These are phyloP conservation scores for Chalciporus piperatoides DNA, from an alignment of 1,284 basidiomycete species.

Conservation along the genomic window DNA sequence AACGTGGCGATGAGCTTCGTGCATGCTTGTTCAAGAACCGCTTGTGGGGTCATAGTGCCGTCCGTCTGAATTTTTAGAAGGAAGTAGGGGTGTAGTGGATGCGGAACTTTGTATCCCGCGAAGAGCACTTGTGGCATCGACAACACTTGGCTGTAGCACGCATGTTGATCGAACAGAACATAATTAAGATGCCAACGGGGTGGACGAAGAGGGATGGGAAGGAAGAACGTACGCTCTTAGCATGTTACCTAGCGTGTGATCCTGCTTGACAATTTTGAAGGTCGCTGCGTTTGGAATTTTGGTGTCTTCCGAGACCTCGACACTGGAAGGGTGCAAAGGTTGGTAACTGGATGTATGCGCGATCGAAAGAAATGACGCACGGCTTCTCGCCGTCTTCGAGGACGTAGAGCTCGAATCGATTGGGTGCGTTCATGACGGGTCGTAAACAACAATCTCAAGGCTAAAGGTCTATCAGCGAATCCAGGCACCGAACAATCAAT, in stretches of 20 bases:
- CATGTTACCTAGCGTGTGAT: slow-evolving; percentile 97
- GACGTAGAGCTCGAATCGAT: slow-evolving; percentile 88
- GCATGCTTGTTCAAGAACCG: slow-evolving; percentile 82
- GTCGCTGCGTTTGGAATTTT: slow-evolving; percentile 98
- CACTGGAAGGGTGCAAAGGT: slow-evolving; percentile 42
- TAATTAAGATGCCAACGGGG: background rate
- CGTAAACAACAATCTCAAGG: background rate
- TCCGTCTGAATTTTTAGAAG: slow-evolving; percentile 95
- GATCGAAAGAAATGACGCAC: slow-evolving; percentile 48
- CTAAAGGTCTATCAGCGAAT: background rate
- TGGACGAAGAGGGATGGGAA: background rate
- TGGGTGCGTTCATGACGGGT: slow-evolving; percentile 82
- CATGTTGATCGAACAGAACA: slow-evolving; percentile 8
- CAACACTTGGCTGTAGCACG: slow-evolving; percentile 71
- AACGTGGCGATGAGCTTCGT: slow-evolving; percentile 79
- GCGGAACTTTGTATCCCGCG: slow-evolving; percentile 96
- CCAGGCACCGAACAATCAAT: background rate
- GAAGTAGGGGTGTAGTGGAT: slow-evolving; percentile 93
- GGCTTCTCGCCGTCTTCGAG: slow-evolving; percentile 90
- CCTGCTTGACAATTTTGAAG: slow-evolving; percentile 91
- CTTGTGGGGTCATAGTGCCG: slow-evolving; percentile 79
- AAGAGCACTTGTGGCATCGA: slow-evolving; percentile 85
- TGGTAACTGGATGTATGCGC: background rate
- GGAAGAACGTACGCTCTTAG: slow-evolving; percentile 74
- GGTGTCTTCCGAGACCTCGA: slow-evolving; percentile 92